phyloP scores from a whole-genome alignment of 2,329 filamentous ascomycete genomes.

The Hymenotorrendiella dingleyae region DNA sequence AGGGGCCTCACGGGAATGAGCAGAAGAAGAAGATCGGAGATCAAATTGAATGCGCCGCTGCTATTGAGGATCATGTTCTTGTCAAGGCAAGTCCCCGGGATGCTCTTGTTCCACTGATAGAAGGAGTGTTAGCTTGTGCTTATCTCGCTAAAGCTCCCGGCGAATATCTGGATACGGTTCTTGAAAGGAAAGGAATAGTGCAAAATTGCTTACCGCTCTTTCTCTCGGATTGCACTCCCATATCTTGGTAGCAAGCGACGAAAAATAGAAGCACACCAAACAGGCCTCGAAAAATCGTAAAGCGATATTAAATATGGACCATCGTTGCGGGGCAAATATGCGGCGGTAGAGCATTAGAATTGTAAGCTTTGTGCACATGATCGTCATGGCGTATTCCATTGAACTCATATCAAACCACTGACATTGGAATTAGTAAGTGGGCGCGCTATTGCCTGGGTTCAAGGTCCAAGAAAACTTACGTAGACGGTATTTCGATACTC shows the following conservation, averaged over 20 bases:
- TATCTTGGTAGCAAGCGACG: background rate
- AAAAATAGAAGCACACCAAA: background rate
- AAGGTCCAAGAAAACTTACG: too few relatives aligned
- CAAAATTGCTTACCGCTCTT: too few relatives aligned
- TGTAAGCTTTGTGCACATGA: background rate
- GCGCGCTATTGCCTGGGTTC: too few relatives aligned
- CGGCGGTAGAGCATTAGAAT: background rate
- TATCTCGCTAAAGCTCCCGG: too few relatives aligned
- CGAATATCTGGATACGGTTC: too few relatives aligned
- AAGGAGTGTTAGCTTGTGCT: too few relatives aligned
- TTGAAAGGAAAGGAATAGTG: too few relatives aligned
- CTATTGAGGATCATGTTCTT: background rate
- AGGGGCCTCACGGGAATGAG: conserved; percentile 2
- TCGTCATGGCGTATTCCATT: background rate
- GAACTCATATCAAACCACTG: conserved; percentile 3
- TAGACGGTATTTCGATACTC: too few relatives aligned
- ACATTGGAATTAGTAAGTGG: background rate
- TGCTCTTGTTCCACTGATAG: background rate
- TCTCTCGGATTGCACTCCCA: background rate
- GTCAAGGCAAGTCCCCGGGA: background rate
- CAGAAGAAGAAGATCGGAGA: background rate
- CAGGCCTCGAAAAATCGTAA: background rate
- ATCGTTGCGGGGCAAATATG: too few relatives aligned
- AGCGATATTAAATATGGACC: background rate
- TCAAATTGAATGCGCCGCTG: conserved; percentile 1